Evolutionary conservation across 2,329 filamentous ascomycete genomes (phyloP), one percentile per base, ranked within the genome.

Genomic region (Colletotrichum falcatum): DNA sequence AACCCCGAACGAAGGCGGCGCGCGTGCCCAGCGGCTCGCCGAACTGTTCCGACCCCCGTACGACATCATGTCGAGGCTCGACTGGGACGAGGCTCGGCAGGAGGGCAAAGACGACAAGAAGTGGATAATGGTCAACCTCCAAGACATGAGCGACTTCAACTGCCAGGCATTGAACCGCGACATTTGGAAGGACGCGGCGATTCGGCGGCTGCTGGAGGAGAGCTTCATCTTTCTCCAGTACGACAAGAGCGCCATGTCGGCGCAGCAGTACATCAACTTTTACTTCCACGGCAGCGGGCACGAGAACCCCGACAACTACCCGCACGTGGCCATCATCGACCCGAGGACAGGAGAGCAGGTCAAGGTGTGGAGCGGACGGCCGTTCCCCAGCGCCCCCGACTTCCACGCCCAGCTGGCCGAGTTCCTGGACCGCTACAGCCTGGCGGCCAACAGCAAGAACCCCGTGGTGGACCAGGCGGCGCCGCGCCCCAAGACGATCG

Each of bases 211-310:
- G 1, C 86, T 99, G 37, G 89, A 89, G 76, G 95, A 98, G 78
- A 95, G 97, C 82, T 99, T 99, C 79, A 88, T 99, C 74, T 99
- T 99, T 81, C 83, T 99, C 76, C 96, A 99, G 78, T 98, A 96
- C 83, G 90, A 91, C 75, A 97, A 97, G 81, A 91, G 94, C 73
- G 94, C 97, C 75, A 88, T 90, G 0, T 88, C 91, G 46, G 94
- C 93, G 0, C 86, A 89, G 73, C 90, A 94, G 74, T 99, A 97
- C 80, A 85, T 97, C 71, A 93, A 93, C 66, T 97, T 97, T 81
- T 99, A 99, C 83, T 95, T 98, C 73, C 84, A 86, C 1, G 85
- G 85, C 78, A 88, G 90, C 65, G 85, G 85, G 53, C 89, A 92
- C 74, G 94, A 97, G 76, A 92, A 92, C 77, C 88, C 90, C n/a